Base-by-base conservation (phyloP, 2,329 filamentous ascomycete species). In the Huntiella moniliformis region DNA sequence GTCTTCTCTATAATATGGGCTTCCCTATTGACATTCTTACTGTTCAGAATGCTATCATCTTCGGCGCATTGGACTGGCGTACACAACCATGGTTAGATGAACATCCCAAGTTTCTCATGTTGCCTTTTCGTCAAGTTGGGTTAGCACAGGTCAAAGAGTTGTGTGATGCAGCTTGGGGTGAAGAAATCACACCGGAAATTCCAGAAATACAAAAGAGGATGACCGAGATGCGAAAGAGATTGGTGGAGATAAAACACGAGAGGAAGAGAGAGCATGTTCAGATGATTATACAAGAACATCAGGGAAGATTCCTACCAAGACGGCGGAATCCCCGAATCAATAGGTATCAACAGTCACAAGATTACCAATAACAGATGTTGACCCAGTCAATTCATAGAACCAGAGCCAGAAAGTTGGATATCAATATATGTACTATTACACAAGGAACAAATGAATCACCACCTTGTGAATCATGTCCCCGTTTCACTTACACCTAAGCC, bases 101-200 rank as follows among this genome's bases (percentile, higher is more conserved):
- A 22, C 43, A 46, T 16, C 16, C 28, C 5, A 10, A 22, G 5
- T 35, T 50, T n/a, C 32, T 47, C n/a, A 50, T 42, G 13, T 42
- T 38, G 8, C 17, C 15, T 5, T 50, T 42, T 42, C 33, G 49
- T 8, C 16, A 41, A 7, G 45, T 45, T 34, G 38, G 41, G 2
- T 10, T 48, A 15, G 41, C 45, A 22, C 45, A 50, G 31, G 15
- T 50, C 33, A 48, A 50, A 15, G 18, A 37, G 15, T 35, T 44
- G 10, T 50, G 49, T 42, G 43, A 50, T 45, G 22, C 13, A 10
- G 49, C 49, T 6, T 50, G 49, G 49, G 45, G 49, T n/a, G 22
- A 35, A 22, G 36, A 43, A 10, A 48, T 50, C 4, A 39, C 44
- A 6, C 45, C 49, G 15, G 16, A 41, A 32, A 28, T 48, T 28